These are phyloP conservation scores for Blastobotrys illinoisensis DNA, from an alignment of 1,139 yeast species.

Conservation along the genomic window DNA sequence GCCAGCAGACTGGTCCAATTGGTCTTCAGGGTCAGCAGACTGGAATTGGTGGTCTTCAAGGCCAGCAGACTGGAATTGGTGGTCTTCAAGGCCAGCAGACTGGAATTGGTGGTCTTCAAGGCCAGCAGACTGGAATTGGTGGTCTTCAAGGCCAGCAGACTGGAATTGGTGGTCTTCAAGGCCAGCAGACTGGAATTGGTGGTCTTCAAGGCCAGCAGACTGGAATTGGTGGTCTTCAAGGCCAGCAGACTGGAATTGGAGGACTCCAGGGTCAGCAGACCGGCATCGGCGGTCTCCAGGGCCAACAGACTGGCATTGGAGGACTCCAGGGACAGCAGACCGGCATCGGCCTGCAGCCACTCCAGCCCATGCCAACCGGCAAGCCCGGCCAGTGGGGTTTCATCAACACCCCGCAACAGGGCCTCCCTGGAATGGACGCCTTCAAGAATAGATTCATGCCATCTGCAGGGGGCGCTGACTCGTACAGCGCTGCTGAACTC, in stretches of 20 bases:
- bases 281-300: slow-evolving; percentile 21
- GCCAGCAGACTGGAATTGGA: slow-evolving; percentile 31
- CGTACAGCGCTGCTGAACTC: slow-evolving; percentile 27
- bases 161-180: slow-evolving; percentile 21
- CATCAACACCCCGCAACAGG: slow-evolving; percentile 66
- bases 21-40: slow-evolving; percentile 22
- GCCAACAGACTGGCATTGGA: slow-evolving; percentile 33
- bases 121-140: slow-evolving; percentile 31
- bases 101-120: slow-evolving; percentile 34
- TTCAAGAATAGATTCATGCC: slow-evolving; percentile 79
- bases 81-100: slow-evolving; percentile 33
- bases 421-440: slow-evolving; percentile 69
- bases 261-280: slow-evolving; percentile 25
- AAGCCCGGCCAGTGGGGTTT: slow-evolving; percentile 82
- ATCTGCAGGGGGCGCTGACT: slow-evolving; percentile 40
- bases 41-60: too few species aligned
- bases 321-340: slow-evolving; percentile 25
- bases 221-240: slow-evolving; percentile 34
- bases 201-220: slow-evolving; percentile 18
- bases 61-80: slow-evolving; percentile 21
- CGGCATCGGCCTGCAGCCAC: slow-evolving; percentile 23
- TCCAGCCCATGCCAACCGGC: slow-evolving; percentile 50
- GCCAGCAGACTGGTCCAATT: slow-evolving; percentile 14
- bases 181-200: slow-evolving; percentile 37
- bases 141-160: slow-evolving; percentile 25